Conservation (phyloP, 768 basidiomycete species). For the Lepiota brunneoincarnata region DNA sequence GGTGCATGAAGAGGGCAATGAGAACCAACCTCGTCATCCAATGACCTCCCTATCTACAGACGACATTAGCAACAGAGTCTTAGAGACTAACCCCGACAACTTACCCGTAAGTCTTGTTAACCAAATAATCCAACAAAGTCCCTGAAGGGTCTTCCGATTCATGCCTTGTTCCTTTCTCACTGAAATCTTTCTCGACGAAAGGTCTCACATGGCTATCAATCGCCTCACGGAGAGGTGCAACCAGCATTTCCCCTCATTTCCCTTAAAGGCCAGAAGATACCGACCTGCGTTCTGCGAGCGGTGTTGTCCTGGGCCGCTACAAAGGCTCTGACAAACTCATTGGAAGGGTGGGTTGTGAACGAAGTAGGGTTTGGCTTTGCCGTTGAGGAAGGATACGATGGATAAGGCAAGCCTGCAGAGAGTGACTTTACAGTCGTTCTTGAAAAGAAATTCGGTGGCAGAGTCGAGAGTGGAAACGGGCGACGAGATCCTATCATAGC, state of each 20-base stretch:
- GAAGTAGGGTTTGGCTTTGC: constrained; percentile 4
- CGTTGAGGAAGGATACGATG: constrained; percentile 19
- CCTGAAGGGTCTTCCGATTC: constrained; percentile 30
- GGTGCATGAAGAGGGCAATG: not conserved
- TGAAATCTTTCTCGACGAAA: constrained; percentile 44
- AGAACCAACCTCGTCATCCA: constrained; percentile 33
- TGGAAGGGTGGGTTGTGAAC: constrained; percentile 18
- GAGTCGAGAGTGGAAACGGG: constrained; percentile 62
- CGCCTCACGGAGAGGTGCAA: constrained; percentile 37
- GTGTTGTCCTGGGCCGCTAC: constrained; percentile 33
- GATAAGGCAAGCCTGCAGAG: constrained; percentile 47
- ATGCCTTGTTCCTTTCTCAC: constrained; percentile 9
- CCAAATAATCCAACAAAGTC: constrained; percentile 47
- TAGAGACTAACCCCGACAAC: not conserved
- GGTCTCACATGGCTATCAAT: constrained; percentile 50
- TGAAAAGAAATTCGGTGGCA: constrained; percentile 61
- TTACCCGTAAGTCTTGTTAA: constrained; percentile 50
- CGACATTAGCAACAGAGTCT: not conserved
- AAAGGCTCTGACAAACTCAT: constrained; percentile 46
- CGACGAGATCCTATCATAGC: constrained; percentile 33
- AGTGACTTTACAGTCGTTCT: constrained; percentile 48
- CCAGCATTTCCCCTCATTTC: constrained; percentile 53
- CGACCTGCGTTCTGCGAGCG: constrained; percentile 2
- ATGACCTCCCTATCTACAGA: constrained; percentile 28
- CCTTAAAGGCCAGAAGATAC: constrained; percentile 40